Evolutionary conservation across 352 stramenopile genomes (phyloP).

Genomic region (Globisporangium cylindrosporum): DNA sequence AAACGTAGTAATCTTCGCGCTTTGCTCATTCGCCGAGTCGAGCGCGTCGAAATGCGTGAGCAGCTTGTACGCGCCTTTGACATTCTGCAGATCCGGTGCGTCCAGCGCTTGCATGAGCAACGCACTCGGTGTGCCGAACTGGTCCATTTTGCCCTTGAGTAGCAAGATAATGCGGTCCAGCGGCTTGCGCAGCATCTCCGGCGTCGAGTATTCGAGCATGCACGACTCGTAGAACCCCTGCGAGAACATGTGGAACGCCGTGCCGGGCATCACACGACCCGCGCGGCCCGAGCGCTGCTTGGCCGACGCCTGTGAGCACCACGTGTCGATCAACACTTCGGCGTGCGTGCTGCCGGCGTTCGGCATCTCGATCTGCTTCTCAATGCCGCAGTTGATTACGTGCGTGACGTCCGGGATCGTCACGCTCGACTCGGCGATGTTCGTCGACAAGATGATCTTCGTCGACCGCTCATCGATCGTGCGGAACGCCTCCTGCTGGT

Average conservation of each 20-base stretch:
- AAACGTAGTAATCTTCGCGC: conserved; percentile 67
- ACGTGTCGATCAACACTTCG: conserved; percentile 80
- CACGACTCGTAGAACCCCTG: conserved; percentile 58
- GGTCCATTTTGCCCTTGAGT: conserved; percentile 64
- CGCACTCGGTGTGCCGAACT: conserved; percentile 69
- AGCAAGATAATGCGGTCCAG: conserved; percentile 79
- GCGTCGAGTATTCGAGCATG: conserved; percentile 80
- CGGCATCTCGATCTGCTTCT: conserved; percentile 85
- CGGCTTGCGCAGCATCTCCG: conserved; percentile 78
- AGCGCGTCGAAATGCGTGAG: conserved; percentile 70
- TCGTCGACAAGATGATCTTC: conserved; percentile 96
- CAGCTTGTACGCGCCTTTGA: conserved; percentile 76
- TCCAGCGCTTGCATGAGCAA: conserved; percentile 69
- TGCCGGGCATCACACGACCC: conserved; percentile 91
- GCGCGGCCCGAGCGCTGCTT: conserved; percentile 86
- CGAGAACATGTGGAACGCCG: conserved; percentile 89
- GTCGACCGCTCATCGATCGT: conserved; percentile 40
- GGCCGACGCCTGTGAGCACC: conserved; percentile 93
- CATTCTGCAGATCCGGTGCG: conserved; percentile 60
- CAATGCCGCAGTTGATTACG: conserved; percentile 83
- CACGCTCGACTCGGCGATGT: conserved; percentile 96
- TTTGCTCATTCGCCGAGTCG: conserved; percentile 47
- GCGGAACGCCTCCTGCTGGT: conserved; percentile 72
- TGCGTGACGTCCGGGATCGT: conserved; percentile 94
- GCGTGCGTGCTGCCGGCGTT: conserved; percentile 60